Evolutionary conservation across 2,329 filamentous ascomycete species (phyloP), one percentile per base, ranked within the genome.

Genomic region (Coniella lustricola): DNA sequence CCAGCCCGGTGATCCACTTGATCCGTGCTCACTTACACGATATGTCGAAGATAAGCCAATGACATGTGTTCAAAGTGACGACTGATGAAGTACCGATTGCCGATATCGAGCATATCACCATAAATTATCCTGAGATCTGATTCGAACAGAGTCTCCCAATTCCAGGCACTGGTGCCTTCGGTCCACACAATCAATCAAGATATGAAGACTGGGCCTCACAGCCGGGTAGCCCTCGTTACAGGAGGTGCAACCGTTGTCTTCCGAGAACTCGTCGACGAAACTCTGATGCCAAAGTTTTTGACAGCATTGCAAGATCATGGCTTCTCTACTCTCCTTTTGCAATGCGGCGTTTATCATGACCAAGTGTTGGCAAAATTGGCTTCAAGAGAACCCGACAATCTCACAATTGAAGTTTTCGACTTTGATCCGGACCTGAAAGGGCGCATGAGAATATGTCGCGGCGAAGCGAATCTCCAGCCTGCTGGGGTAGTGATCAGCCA

Each of bases 231-330:
- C 63, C 87, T 98, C 56, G 84, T 96, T 48, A 97, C 93, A 0
- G 85, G 95, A 25, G 93, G 93, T 49, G 91, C 93, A 5, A 98
- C 91, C 0, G 90, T 90, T 14, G 79, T 85, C 17, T 98, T 98
- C 67, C 73, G 76, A 45, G 66, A 74, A 7, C 77, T 98, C 2
- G 76, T 95, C 48, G 67, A 75, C 37, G 78, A 84, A 29, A 77
- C 84, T 10, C 69, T 94, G 5, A 68, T 74, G 16, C 67, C 75
- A 0, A 57, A 64, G 0, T 90, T 93, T 60, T 72, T 94, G 53
- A 56, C 70, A 5, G 71, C 75, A 4, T 75, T 97, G 12, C 60
- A 64, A 10, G 59, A 68, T 2, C 64, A 76, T 10, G 74, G 75
- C 38, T 96, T 87, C 66, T 87, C 84, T 0, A 71, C 85, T 52